Evolutionary conservation across 192 early-diverging fungal genomes (phyloP).

Genomic region (Thamnidium elegans): DNA sequence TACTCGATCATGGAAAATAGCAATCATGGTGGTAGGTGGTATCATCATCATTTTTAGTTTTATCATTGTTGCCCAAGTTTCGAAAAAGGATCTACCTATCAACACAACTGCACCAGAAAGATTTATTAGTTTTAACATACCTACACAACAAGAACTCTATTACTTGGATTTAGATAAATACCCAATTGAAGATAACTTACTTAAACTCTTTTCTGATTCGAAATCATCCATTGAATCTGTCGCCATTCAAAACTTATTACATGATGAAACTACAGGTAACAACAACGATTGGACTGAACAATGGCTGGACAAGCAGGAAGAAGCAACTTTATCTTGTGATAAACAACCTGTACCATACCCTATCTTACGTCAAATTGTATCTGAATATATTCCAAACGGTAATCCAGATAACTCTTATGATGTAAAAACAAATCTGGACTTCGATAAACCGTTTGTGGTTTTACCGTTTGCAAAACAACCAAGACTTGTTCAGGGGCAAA

Average conservation of each 20-base stretch:
- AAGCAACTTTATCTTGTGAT: slow-evolving; percentile 1
- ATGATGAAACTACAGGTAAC: neutral
- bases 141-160: neutral
- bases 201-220: slow-evolving; percentile 3
- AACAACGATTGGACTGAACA: slow-evolving; percentile 2
- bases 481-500: slow-evolving; percentile 19
- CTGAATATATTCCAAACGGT: neutral
- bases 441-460: slow-evolving; percentile 22
- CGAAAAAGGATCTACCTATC: too few species aligned
- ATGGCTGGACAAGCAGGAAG: slow-evolving; percentile 3
- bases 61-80: too few species aligned
- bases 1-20: too few species aligned
- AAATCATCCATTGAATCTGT: neutral
- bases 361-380: slow-evolving; percentile 15
- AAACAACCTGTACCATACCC: slow-evolving; percentile 15
- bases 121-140: neutral
- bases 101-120: neutral
- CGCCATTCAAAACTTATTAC: neutral
- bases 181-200: slow-evolving; percentile 9
- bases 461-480: slow-evolving; percentile 13
- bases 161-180: slow-evolving; percentile 8
- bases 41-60: too few species aligned
- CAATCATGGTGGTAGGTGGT: too few species aligned
- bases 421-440: neutral
- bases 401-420: slow-evolving; percentile 7